Conservation (phyloP, 768 basidiomycete species). For the Podaxis sp. region DNA sequence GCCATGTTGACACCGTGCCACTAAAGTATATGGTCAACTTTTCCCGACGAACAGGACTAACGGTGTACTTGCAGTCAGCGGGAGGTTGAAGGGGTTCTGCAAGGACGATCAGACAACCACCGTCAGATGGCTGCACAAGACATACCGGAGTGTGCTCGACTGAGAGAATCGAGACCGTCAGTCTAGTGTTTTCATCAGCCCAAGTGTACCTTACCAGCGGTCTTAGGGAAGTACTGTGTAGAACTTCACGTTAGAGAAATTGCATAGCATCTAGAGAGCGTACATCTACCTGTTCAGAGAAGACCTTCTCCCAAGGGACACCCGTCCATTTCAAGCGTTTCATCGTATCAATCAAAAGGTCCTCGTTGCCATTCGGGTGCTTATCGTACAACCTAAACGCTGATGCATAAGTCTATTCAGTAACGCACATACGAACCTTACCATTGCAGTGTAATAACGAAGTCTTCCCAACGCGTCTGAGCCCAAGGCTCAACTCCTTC, state of each 20-base stretch:
- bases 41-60: not conserved
- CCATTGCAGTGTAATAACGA: constrained; percentile 57
- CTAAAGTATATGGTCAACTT: constrained; percentile 23
- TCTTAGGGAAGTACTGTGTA: constrained; percentile 46
- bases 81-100: constrained; percentile 47
- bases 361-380: constrained; percentile 49
- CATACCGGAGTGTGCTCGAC: constrained; percentile 32
- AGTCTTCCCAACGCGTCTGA: constrained; percentile 58
- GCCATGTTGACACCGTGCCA: constrained; percentile 64
- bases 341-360: constrained; percentile 54
- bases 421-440: constrained; percentile 19
- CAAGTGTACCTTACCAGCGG: constrained; percentile 25
- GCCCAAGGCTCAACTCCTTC: constrained; percentile 56
- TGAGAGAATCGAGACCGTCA: constrained; percentile 15
- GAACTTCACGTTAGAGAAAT: not conserved
- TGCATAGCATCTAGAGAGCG: not conserved
- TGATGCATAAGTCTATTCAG: not conserved
- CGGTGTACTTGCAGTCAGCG: constrained; percentile 31
- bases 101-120: not conserved
- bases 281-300: constrained; percentile 37
- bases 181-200: not conserved
- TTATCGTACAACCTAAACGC: constrained; percentile 51
- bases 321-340: constrained; percentile 49
- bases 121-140: not conserved
- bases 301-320: constrained; percentile 56